Conservation (phyloP, 768 basidiomycete genomes). For the Porphyrellus cyaneotinctus region DNA sequence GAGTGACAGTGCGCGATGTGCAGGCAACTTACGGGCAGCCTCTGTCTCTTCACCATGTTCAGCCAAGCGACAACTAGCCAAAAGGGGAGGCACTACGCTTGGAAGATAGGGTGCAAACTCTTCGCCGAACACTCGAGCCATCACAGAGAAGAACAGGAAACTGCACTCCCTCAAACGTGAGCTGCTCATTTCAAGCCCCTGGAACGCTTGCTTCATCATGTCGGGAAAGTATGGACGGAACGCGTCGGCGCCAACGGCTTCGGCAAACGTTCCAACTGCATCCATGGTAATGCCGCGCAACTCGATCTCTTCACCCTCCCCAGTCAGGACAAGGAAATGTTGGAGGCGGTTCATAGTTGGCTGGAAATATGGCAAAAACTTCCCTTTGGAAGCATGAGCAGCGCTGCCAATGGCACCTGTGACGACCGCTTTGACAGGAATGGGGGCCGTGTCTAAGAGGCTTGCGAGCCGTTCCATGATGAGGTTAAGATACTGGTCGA, state of each 20-base stretch:
- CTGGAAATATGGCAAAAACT: constrained; percentile 92
- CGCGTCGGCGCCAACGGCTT: constrained; percentile 89
- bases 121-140: constrained; percentile 94
- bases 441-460: constrained; percentile 83
- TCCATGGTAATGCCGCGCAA: constrained; percentile 98
- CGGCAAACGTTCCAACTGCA: constrained; percentile 97
- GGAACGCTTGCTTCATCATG: constrained; percentile 93
- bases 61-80: constrained; percentile 76
- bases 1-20: neutral
- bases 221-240: constrained; percentile 96
- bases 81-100: constrained; percentile 79
- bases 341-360: constrained; percentile 85
- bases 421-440: constrained; percentile 87
- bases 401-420: constrained; percentile 98
- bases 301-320: constrained; percentile 89
- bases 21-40: constrained; percentile 38
- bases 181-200: constrained; percentile 81
- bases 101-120: constrained; percentile 89
- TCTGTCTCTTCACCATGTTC: constrained; percentile 66
- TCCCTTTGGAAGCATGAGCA: constrained; percentile 89
- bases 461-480: constrained; percentile 93
- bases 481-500: constrained; percentile 84
- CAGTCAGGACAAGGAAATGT: constrained; percentile 80
- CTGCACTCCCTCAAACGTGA: constrained; percentile 89
- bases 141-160: constrained; percentile 97